Evolutionary conservation across 225 moss, liverwort and hornwort species (phyloP), one percentile per base, ranked within the genome.

Genomic region (Bryum argenteum): DNA sequence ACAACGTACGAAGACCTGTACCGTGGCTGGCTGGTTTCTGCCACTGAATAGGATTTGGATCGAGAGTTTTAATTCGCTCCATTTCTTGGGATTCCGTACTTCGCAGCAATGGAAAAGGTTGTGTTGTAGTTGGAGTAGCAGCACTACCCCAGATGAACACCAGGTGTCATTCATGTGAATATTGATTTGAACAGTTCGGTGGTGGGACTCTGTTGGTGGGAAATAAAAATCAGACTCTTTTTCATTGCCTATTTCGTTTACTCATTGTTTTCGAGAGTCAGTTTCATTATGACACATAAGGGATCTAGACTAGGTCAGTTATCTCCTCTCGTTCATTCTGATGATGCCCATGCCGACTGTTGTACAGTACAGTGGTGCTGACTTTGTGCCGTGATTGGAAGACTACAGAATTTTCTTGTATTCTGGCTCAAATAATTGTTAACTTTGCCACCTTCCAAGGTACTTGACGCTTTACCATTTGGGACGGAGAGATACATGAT

Each of bases 131-230:
- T 41, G 60, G 21, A 43, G 48, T 59, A 52, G 69, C 28, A 44
- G 50, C 48, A 33, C 43, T 61, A 37, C 47, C 23, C 33, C 43
- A 57, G 63, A 47, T 61, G 43, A 45, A 77, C 54, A 59, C 48
- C 37, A 54, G 73, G 43, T 68, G 58, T 68, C 21, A 57, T 59
- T 79, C 72, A 76, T 72, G 56, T 76, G 72, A 63, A 81, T 61
- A 76, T 76, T 72, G 80, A 55, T 77, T 64, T 77, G 76, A 56
- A 58, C 64, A 56, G 63, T 67, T 45, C 21, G 67, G 40, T 60
- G 65, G 70, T 63, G 55, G 72, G 50, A 58, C 51, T 54, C 70
- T 67, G 80, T 53, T 67, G 54, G 55, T 47, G 59, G 68, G 72
- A 67, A 76, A 67, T 63, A 54, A 76, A 67, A 33, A 33, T 14